Conservation (phyloP, 2,329 filamentous ascomycete genomes). For the Paraphoma sp. region DNA sequence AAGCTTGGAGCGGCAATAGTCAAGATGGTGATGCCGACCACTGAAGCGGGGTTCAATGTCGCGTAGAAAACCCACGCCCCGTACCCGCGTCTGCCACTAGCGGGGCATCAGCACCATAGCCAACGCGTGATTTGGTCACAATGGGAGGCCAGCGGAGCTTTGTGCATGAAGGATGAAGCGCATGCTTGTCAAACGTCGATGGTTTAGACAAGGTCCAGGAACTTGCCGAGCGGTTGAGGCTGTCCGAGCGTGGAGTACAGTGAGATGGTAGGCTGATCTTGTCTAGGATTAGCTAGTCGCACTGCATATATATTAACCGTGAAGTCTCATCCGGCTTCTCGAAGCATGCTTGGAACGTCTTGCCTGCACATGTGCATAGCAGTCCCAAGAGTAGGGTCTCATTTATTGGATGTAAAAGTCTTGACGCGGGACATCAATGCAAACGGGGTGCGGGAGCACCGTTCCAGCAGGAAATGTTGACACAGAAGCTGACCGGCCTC, state of each 20-base stretch:
- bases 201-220: neutral
- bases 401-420: neutral
- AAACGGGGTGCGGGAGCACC: neutral
- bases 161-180: neutral
- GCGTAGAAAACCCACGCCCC: neutral
- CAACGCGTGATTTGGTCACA: constrained; percentile 2
- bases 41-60: constrained; percentile 5
- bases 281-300: constrained; percentile 4
- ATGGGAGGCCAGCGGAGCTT: neutral
- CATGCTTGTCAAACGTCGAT: constrained; percentile 2
- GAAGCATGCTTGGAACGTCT: constrained; percentile 1
- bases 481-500: neutral
- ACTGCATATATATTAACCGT: constrained; percentile 13
- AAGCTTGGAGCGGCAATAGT: neutral
- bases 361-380: neutral
- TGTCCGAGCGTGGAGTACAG: neutral
- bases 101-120: neutral
- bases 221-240: neutral
- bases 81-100: neutral
- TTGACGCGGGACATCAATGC: neutral
- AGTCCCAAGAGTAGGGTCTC: neutral
- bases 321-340: constrained; percentile 6
- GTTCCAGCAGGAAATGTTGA: neutral
- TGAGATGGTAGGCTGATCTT: constrained; percentile 1
- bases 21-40: neutral